A percentile compares a stretch with the other conserved stretches of the same genome.
These are phyloP conservation scores for Ceratobasidium sp. DNA, from an alignment of 1,284 basidiomycete genomes.

Conservation along the genomic window DNA sequence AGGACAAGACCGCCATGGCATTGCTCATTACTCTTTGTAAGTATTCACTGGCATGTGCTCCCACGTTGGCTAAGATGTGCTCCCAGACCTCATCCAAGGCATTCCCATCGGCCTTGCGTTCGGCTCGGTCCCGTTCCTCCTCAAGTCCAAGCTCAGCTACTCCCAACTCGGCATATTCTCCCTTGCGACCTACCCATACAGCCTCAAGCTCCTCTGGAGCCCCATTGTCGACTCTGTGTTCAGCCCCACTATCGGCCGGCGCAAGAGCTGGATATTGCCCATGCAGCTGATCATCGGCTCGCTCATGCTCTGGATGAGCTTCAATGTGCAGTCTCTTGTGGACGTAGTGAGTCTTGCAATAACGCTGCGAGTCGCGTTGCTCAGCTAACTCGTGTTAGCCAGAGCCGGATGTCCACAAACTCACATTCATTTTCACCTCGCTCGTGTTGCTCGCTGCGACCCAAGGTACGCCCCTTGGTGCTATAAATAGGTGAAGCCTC, in stretches of 20 bases:
- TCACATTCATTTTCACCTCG: conserved; percentile 89
- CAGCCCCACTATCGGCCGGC: conserved; percentile 81
- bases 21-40: conserved; percentile 90
- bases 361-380: conserved; percentile 2
- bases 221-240: conserved; percentile 97
- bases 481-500: neutral
- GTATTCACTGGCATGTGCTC: conserved; percentile 53
- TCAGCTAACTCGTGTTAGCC: conserved; percentile 63
- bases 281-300: conserved; percentile 93
- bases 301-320: conserved; percentile 88
- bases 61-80: conserved; percentile 41
- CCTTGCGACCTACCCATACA: conserved; percentile 94
- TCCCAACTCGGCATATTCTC: conserved; percentile 96
- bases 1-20: conserved; percentile 87
- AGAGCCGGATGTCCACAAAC: conserved; percentile 78
- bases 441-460: conserved; percentile 97
- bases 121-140: conserved; percentile 93
- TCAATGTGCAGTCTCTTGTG: conserved; percentile 82
- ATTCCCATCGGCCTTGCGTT: conserved; percentile 81
- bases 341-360: conserved; percentile 70
- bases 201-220: conserved; percentile 96
- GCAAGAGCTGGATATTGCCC: conserved; percentile 99
- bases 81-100: conserved; percentile 88
- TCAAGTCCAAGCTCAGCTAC: conserved; percentile 94
- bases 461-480: conserved; percentile 71